Evolutionary conservation across 352 stramenopile species (phyloP), one percentile per base, ranked within the genome.

Genomic region (Phytophthora macrochlamydospora): DNA sequence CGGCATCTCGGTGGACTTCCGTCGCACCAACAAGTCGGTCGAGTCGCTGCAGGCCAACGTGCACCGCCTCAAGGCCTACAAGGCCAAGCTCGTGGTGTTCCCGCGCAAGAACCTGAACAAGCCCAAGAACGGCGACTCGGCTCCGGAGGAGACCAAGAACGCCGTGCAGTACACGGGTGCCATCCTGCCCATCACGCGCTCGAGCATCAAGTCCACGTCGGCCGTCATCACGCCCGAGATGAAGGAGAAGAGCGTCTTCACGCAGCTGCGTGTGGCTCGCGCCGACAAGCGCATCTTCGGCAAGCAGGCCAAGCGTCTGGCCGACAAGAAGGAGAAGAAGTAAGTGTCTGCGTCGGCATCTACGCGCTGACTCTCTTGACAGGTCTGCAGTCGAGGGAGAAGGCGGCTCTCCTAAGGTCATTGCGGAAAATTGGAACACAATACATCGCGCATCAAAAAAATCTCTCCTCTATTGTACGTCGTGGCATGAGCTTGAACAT

Each of bases 51-150:
- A 97, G 79, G 87, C 91, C 30, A 99, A 99, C 85, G 97, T 99
- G 60, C 90, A 98, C 70, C 96, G 98, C 78, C 92, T 99, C 55
- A 98, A 99, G 87, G 94, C 97, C 63, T 99, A 99, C 97, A 98
- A 99, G 87, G 81, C 85, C 58, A 99, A 99, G 76, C 89, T 99
- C 48, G 92, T 99, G 62, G 87, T 99, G 59, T 99, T 99, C 94
- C 97, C 97, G 65, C 97, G 97, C 86, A 98, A 98, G 84, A 92
- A 88, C 80, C 76, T 95, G 58, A 97, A 94, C 78, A 98, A 98
- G 87, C 79, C 90, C 59, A 99, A 98, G 94, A 90, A 95, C 61
- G 95, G 93, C 65, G 93, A 99, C 85, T 92, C 95, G 53, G 75
- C 89, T 32, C 73, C 79, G 18, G 92, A 97, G 67, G 92, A 98